A percentile compares a stretch with the other conserved stretches of the same genome.
Evolutionary conservation across 1,284 basidiomycete genomes (phyloP).

Genomic region (Volvariella volvacea): DNA sequence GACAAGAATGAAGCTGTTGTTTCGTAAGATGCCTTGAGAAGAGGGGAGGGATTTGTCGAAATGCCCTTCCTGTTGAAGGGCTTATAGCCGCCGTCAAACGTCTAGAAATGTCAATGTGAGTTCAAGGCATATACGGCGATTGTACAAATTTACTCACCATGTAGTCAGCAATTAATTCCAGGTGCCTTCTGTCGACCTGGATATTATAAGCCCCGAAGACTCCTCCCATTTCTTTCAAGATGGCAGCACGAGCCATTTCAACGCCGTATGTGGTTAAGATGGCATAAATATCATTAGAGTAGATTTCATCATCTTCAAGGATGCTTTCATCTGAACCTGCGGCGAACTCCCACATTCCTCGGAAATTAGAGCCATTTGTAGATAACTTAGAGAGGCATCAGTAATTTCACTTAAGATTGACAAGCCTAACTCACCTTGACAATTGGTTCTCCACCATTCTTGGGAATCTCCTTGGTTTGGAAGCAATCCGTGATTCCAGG

Average conservation of each 20-base stretch:
- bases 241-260: constrained; percentile 93
- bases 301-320: constrained; percentile 79
- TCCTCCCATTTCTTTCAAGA: constrained; percentile 83
- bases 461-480: constrained; percentile 53
- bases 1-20: constrained; percentile 95
- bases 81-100: constrained; percentile 94
- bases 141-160: constrained; percentile 59
- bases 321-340: constrained; percentile 56
- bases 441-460: constrained; percentile 37
- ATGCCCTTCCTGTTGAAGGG: constrained; percentile 98
- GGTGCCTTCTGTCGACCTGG: constrained; percentile 90
- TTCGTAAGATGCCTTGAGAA: constrained; percentile 97
- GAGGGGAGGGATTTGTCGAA: constrained; percentile 83
- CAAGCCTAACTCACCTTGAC: constrained; percentile 41
- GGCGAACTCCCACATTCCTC: constrained; percentile 86
- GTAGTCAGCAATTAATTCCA: constrained; percentile 98
- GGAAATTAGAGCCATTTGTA: constrained; percentile 90
- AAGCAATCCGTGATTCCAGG: constrained; percentile 82
- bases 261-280: constrained; percentile 93
- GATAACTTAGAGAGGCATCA: constrained; percentile 44
- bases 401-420: constrained; percentile 2
- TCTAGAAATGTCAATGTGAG: constrained; percentile 42
- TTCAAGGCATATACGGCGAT: not conserved
- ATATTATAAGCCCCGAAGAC: constrained; percentile 99
- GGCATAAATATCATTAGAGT: constrained; percentile 95